phyloP scores from a whole-genome alignment of 306 rosid genomes.

The Mucuna pruriens region DNA sequence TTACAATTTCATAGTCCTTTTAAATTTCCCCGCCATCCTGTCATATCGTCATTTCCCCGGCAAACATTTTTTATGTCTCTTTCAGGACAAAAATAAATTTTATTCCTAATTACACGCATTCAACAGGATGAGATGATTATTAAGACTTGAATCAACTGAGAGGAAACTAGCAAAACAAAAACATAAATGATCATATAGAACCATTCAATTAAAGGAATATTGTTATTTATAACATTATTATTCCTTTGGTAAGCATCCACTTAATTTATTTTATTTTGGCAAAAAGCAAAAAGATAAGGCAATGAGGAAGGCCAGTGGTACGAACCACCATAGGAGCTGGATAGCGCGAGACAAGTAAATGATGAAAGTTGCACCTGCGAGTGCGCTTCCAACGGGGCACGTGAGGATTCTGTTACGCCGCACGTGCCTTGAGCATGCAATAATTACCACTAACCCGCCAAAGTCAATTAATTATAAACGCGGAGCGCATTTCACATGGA shows the following conservation, averaged over 20 bases:
- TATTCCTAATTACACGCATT: not conserved
- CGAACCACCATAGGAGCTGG: not conserved
- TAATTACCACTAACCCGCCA: conserved; percentile 31
- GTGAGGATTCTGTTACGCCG: conserved; percentile 20
- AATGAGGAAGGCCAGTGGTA: not conserved
- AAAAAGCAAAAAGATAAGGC: not conserved
- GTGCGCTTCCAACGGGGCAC: conserved; percentile 32
- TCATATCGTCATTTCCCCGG: too few relatives aligned
- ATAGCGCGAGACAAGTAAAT: not conserved
- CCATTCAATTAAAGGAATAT: not conserved
- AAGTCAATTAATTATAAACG: conserved; percentile 12
- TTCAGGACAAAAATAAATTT: not conserved
- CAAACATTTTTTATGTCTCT: too few relatives aligned
- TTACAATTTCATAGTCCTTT: not conserved
- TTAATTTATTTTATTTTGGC: not conserved
- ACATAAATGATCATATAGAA: not conserved
- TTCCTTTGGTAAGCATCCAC: not conserved
- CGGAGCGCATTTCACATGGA: not conserved
- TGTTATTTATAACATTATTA: too few relatives aligned
- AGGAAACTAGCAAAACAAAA: not conserved
- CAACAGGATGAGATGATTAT: not conserved
- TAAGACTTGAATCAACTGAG: not conserved
- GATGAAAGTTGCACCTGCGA: not conserved
- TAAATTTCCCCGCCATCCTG: not conserved
- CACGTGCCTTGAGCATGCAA: conserved; percentile 38